phyloP scores from a whole-genome alignment of 2,329 filamentous ascomycete genomes.

The Tricladium varicosporioides region DNA sequence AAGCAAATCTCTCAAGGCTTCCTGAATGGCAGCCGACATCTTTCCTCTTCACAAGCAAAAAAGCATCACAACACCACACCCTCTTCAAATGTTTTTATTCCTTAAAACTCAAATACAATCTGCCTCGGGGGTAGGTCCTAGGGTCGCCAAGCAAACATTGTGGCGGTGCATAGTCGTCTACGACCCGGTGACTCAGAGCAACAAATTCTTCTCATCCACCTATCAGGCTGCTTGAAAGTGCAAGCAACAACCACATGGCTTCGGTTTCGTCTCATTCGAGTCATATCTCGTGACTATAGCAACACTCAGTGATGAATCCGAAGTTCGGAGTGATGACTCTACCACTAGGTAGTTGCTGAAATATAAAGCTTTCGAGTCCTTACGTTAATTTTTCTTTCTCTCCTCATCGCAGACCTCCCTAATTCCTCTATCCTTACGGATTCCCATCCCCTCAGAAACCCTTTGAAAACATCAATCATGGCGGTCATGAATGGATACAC shows the following conservation, averaged over 20 bases:
- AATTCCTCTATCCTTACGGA: slow-evolving; percentile 16
- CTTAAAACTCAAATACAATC: not conserved
- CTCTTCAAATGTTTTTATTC: not conserved
- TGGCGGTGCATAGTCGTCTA: not conserved
- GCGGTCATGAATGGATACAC: slow-evolving; percentile 22
- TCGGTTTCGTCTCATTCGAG: not conserved
- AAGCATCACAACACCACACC: not conserved
- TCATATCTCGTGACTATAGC: not conserved
- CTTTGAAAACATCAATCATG: slow-evolving; percentile 14
- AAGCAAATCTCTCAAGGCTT: no score
- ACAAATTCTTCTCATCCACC: not conserved
- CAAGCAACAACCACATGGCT: not conserved
- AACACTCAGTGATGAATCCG: not conserved
- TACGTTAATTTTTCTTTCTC: slow-evolving; percentile 11
- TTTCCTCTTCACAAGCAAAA: not conserved
- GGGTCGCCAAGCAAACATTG: not conserved
- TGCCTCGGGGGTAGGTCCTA: not conserved
- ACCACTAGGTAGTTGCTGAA: not conserved
- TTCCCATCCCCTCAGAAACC: slow-evolving; percentile 1
- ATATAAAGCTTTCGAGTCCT: slow-evolving; percentile 20
- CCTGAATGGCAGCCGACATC: no score
- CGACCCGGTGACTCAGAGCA: not conserved
- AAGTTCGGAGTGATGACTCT: not conserved
- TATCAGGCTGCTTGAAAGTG: not conserved
- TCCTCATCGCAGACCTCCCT: slow-evolving; percentile 28